Base-by-base conservation (phyloP, 2,329 filamentous ascomycete genomes). In the Sporothrix pallida region DNA sequence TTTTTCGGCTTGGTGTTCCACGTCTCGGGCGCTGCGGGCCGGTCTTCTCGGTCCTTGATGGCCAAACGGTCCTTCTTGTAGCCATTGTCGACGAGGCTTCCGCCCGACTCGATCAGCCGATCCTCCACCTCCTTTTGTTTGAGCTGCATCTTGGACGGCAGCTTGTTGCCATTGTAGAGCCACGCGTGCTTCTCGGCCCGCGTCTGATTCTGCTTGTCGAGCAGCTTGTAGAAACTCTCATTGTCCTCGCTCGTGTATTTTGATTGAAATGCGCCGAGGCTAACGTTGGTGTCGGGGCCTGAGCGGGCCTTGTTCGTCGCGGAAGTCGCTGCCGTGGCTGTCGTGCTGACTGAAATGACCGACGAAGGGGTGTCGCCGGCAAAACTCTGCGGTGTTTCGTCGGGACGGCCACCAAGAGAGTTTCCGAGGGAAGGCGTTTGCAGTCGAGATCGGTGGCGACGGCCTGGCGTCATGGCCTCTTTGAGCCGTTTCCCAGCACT, bases 181-280 rank as follows among this genome's bases (percentile, higher is more conserved):
- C 95, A 98, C 0, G 90, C 90, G 79, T 97, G 93, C 78, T 95
- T 97, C 79, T 95, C 91, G 0, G 92, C 91, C 70, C 87, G 89
- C 81, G 94, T 95, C 75, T 91, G 87, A 79, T 98, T 99, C 79
- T 98, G 94, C 79, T 91, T 93, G 83, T 99, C 96, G 42, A 98
- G 85, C 1, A 99, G 86, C 78, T 91, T 92, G 82, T 97, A 97
- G 84, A 99, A 98, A 78, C 93, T 97, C 80, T 98, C 96, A 80
- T 98, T 98, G 81, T 99, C 96, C 82, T 99, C 96, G 79, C 94
- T 97, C 0, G 95, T 99, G 83, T 98, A 98, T 77, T 93, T 95
- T 2, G 92, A 88, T 80, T 99, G 96, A 79, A 98, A 99, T 0
- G 91, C 89, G 71, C 91, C 90, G 1, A 99, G 87, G 74, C 92